Evolutionary conservation across 148 eudicot species (phyloP).

Genomic region (Hydrangea macrophylla): DNA sequence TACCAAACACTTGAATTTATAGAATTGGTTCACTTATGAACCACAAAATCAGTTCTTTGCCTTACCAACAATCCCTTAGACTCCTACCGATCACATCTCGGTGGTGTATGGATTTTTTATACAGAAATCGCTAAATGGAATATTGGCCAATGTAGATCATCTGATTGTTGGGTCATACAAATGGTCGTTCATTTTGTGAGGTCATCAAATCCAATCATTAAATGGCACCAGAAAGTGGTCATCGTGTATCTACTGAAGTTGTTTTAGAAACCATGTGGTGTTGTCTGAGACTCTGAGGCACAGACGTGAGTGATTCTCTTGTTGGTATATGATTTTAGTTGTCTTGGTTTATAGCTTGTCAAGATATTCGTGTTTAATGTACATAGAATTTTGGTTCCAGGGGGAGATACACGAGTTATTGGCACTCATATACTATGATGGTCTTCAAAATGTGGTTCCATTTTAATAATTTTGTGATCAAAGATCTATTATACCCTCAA

Average conservation of each 20-base stretch:
- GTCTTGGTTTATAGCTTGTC: too few species aligned
- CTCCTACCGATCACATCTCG: too few species aligned
- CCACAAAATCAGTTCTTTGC: too few species aligned
- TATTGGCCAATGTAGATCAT: background rate
- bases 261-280: background rate
- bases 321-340: conserved; percentile 5
- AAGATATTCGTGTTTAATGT: too few species aligned
- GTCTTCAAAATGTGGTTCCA: conserved; percentile 91
- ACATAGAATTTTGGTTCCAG: conserved; percentile 43
- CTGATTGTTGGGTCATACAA: background rate
- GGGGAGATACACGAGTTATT: conserved; percentile 94
- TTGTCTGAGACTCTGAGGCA: background rate
- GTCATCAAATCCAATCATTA: background rate
- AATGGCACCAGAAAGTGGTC: background rate
- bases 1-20: too few species aligned
- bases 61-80: too few species aligned
- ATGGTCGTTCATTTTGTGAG: conserved; percentile 4
- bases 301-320: background rate
- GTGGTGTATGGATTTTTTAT: background rate
- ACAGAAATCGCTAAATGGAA: too few species aligned
- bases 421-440: conserved; percentile 96
- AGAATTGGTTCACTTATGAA: too few species aligned
- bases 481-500: conserved; percentile 61
- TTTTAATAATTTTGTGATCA: conserved; percentile 96
- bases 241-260: background rate